Percentiles rank a stretch among this genome's conserved stretches.
Conservation (phyloP, 73 alveolate genomes). For the Loxodes magnus region DNA sequence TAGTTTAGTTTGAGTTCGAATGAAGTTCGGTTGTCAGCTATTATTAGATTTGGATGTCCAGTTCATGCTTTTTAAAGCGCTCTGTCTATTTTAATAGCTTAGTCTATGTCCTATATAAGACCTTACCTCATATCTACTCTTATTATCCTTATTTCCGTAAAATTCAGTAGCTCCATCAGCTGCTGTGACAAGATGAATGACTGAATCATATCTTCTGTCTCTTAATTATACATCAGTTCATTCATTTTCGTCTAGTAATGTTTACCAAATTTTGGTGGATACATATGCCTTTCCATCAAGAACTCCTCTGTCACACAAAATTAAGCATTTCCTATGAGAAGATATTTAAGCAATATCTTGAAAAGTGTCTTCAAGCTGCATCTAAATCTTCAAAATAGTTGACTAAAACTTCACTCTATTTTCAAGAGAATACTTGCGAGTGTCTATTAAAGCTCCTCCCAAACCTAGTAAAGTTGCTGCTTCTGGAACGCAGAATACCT, state of each 20-base stretch:
- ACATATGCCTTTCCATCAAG: slow-evolving; percentile 73
- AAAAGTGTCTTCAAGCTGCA: slow-evolving; percentile 60
- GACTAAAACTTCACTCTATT: slow-evolving; percentile 54
- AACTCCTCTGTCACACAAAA: slow-evolving; percentile 66
- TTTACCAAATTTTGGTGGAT: slow-evolving; percentile 48
- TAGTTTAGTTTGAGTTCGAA: slow-evolving; percentile 46
- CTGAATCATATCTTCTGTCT: slow-evolving; percentile 62
- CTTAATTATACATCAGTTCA: slow-evolving; percentile 51
- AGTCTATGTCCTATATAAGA: no score
- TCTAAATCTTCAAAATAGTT: slow-evolving; percentile 46
- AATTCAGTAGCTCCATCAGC: slow-evolving; percentile 71
- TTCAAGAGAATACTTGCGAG: slow-evolving; percentile 29
- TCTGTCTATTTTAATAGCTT: slow-evolving; percentile 45
- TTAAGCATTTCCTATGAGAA: slow-evolving; percentile 37
- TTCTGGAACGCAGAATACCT: slow-evolving; percentile 67
- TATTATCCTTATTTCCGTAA: slow-evolving; percentile 40
- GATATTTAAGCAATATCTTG: slow-evolving; percentile 39
- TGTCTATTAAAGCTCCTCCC: slow-evolving; percentile 71
- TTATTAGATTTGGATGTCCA: slow-evolving; percentile 65
- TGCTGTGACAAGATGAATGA: slow-evolving; percentile 57
- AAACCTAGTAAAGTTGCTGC: slow-evolving; percentile 62
- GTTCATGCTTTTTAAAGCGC: slow-evolving; percentile 49
- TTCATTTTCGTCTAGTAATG: slow-evolving; percentile 50
- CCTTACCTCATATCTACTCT: slow-evolving; percentile 52
- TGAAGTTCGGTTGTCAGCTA: slow-evolving; percentile 49